Percentiles rank a stretch among this genome's conserved stretches.
These are phyloP conservation scores for Calamus simplicifolius DNA, from an alignment of 176 grass and related monocot species.

Conservation along the genomic window DNA sequence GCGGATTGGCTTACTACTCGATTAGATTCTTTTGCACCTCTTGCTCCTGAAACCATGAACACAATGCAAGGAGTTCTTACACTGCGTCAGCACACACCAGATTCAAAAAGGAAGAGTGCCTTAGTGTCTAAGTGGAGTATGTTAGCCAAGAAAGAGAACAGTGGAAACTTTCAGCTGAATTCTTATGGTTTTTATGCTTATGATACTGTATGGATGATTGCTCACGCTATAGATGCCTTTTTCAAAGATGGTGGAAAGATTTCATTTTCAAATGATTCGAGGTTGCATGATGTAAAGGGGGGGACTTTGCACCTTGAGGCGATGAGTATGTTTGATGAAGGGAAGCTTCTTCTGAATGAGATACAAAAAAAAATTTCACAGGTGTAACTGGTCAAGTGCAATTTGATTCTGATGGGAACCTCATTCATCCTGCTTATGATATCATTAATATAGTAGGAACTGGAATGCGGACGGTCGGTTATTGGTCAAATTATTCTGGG, in stretches of 20 bases:
- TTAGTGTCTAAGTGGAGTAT: slow-evolving; percentile 69
- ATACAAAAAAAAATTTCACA: slow-evolving; percentile 55
- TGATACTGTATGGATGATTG: slow-evolving; percentile 83
- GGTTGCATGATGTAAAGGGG: slow-evolving; percentile 36
- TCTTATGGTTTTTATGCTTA: slow-evolving; percentile 73
- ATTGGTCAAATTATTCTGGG: slow-evolving; percentile 89
- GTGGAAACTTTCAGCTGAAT: slow-evolving; percentile 38
- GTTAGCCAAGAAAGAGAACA: slow-evolving; percentile 49
- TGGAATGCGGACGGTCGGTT: slow-evolving; percentile 65
- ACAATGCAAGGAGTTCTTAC: slow-evolving; percentile 84
- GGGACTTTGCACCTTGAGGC: slow-evolving; percentile 73
- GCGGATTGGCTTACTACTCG: slow-evolving; percentile 79
- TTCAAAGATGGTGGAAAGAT: slow-evolving; percentile 65
- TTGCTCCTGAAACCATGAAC: slow-evolving; percentile 50
- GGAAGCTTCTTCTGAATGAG: slow-evolving; percentile 43
- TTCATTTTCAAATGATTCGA: slow-evolving; percentile 67
- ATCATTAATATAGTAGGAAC: slow-evolving; percentile 78
- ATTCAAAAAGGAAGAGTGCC: slow-evolving; percentile 55
- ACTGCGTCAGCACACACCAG: slow-evolving; percentile 53
- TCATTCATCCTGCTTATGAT: slow-evolving; percentile 82
- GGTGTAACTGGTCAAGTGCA: slow-evolving; percentile 52
- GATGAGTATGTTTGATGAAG: slow-evolving; percentile 69
- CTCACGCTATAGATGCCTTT: slow-evolving; percentile 65
- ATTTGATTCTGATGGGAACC: slow-evolving; percentile 42
- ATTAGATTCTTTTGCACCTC: slow-evolving; percentile 56